Percentiles rank a stretch among this genome's conserved stretches.
Conservation (phyloP, 2,329 filamentous ascomycete genomes). For the Spiromastix sp. region DNA sequence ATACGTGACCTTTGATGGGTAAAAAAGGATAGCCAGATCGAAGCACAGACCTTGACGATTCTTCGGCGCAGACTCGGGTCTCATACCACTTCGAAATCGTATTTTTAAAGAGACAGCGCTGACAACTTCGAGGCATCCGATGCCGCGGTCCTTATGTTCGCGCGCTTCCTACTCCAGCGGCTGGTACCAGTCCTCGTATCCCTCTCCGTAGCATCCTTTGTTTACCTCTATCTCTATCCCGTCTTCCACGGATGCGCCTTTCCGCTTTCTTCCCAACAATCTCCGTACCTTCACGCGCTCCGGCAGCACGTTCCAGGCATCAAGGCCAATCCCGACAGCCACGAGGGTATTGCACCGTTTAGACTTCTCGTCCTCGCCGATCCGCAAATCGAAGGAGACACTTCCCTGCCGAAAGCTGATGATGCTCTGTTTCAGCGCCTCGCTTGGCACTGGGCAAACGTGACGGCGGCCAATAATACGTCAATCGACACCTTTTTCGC, state of each 20-base stretch:
- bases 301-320: conserved; percentile 23
- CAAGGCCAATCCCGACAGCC: conserved; percentile 7
- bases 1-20: too few relatives aligned
- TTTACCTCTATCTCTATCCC: conserved; percentile 84
- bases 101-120: too few relatives aligned
- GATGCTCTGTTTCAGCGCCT: conserved; percentile 36
- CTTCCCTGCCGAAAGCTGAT: conserved; percentile 54
- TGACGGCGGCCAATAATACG: conserved; percentile 10
- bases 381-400: conserved; percentile 88
- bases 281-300: conserved; percentile 23
- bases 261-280: conserved; percentile 40
- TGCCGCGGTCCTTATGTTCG: conserved; percentile 36
- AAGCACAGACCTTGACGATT: too few relatives aligned
- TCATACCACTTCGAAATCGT: too few relatives aligned
- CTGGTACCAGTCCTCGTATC: conserved; percentile 47
- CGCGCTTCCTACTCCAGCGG: conserved; percentile 36
- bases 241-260: conserved; percentile 72
- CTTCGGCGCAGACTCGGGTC: too few relatives aligned
- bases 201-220: conserved; percentile 56
- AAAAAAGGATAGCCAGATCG: too few relatives aligned
- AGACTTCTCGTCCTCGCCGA: conserved; percentile 81
- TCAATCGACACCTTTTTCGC: conserved; percentile 5
- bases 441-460: conserved; percentile 23
- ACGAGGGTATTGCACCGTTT: conserved; percentile 54
- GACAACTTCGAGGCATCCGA: too few relatives aligned